phyloP scores from a whole-genome alignment of 257 asterid species.

The Linaria vulgaris region DNA sequence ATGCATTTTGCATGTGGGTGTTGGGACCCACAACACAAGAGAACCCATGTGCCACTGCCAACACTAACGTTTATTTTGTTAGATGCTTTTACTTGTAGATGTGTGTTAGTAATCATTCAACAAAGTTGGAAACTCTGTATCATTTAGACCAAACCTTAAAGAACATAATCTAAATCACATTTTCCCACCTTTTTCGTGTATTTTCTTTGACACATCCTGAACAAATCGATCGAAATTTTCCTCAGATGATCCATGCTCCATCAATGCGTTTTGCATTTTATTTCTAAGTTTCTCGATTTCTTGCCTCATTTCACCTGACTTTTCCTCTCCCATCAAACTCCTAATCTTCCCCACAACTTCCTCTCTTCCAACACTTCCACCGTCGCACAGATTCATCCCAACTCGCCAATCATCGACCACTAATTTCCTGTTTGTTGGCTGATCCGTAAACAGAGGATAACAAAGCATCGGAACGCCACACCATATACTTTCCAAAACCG shows the following conservation, averaged over 20 bases:
- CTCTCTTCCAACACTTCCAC: slow-evolving; percentile 22
- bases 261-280: slow-evolving; percentile 32
- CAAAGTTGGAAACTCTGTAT: too few species aligned
- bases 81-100: too few species aligned
- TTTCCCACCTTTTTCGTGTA: not conserved
- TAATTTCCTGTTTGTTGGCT: slow-evolving; percentile 39
- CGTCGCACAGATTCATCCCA: slow-evolving; percentile 52
- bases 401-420: slow-evolving; percentile 52
- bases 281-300: slow-evolving; percentile 17
- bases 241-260: slow-evolving; percentile 40
- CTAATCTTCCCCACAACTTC: slow-evolving; percentile 38
- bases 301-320: slow-evolving; percentile 23
- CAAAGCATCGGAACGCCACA: slow-evolving; percentile 51
- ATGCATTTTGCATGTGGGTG: too few species aligned
- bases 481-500: slow-evolving; percentile 49
- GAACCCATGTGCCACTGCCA: too few species aligned
- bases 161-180: too few species aligned
- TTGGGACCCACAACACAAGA: too few species aligned
- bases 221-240: slow-evolving; percentile 37
- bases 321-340: slow-evolving; percentile 29
- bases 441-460: slow-evolving; percentile 39
- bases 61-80: too few species aligned
- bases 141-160: too few species aligned
- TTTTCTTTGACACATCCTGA: slow-evolving; percentile 28
- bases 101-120: too few species aligned